phyloP scores from a whole-genome alignment of 345 rosid genomes.

The Eutrema yunnanense region DNA sequence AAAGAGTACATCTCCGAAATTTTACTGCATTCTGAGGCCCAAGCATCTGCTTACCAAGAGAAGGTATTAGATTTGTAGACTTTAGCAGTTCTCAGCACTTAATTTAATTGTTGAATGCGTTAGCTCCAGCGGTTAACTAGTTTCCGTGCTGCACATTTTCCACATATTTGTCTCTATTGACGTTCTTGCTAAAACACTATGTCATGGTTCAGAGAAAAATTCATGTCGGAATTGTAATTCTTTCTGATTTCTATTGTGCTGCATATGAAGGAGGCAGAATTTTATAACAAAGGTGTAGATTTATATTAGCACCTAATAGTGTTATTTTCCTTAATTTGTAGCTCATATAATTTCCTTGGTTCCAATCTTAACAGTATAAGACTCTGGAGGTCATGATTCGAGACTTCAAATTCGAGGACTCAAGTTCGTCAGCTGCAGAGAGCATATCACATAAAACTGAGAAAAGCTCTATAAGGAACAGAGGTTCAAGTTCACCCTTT shows the following conservation, averaged over 20 bases:
- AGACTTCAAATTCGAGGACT: constrained; percentile 48
- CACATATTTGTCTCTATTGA: not conserved
- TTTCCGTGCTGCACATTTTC: not conserved
- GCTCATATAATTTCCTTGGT: constrained; percentile 7
- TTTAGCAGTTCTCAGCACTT: not conserved
- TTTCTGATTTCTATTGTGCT: not conserved
- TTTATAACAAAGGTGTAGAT: not conserved
- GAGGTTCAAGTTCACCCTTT: constrained; percentile 95
- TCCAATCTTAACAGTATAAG: constrained; percentile 57
- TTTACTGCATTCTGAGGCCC: constrained; percentile 87
- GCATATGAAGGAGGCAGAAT: not conserved
- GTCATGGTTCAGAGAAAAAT: not conserved
- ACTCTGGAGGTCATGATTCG: constrained; percentile 69
- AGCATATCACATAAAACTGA: constrained; percentile 43
- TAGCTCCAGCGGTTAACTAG: not conserved
- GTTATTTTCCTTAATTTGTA: not conserved
- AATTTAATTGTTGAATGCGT: not conserved
- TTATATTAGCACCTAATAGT: not conserved
- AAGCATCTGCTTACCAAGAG: constrained; percentile 72
- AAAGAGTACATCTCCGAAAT: constrained; percentile 77
- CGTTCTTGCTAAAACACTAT: not conserved
- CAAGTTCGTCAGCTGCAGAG: constrained; percentile 39
- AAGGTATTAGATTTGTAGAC: constrained; percentile 48
- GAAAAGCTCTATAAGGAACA: constrained; percentile 45
- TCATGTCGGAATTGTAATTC: not conserved